Evolutionary conservation across 2,329 filamentous ascomycete genomes (phyloP).

Genomic region (Trichophyton rubrum): DNA sequence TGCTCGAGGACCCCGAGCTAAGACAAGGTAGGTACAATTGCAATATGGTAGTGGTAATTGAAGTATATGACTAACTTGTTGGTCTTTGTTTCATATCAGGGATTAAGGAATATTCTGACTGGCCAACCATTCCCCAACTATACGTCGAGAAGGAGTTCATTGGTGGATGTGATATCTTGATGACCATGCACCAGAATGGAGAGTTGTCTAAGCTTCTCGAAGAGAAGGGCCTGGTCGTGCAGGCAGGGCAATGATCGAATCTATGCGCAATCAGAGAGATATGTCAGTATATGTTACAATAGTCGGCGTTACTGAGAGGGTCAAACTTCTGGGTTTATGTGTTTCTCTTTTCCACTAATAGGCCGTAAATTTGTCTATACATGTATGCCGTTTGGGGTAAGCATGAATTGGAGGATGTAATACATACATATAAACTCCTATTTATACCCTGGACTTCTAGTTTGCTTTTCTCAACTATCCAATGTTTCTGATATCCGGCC

Average conservation of each 20-base stretch:
- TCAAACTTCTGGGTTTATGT: neutral
- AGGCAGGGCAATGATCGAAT: constrained; percentile 36
- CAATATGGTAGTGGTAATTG: too few species aligned
- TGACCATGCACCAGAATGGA: constrained; percentile 94
- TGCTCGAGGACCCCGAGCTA: constrained; percentile 80
- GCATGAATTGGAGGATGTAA: neutral
- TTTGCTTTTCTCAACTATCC: neutral
- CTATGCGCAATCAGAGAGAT: neutral
- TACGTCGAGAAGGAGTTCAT: constrained; percentile 94
- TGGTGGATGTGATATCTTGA: constrained; percentile 92
- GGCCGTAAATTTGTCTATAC: neutral
- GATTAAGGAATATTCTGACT: constrained; percentile 98
- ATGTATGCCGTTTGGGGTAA: neutral
- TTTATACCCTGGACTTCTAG: neutral
- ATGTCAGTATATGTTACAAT: neutral
- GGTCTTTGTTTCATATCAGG: constrained; percentile 39
- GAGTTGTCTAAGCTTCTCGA: constrained; percentile 84
- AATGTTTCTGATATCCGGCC: neutral
- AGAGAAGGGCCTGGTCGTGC: constrained; percentile 74
- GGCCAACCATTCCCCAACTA: constrained; percentile 95
- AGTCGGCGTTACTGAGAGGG: neutral
- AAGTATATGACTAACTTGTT: neutral
- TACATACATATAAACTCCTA: neutral
- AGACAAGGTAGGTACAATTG: constrained; percentile 53
- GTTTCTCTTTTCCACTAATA: neutral